Evolutionary conservation across 176 grass and related monocot genomes (phyloP).

Genomic region (Raddia guianensis): DNA sequence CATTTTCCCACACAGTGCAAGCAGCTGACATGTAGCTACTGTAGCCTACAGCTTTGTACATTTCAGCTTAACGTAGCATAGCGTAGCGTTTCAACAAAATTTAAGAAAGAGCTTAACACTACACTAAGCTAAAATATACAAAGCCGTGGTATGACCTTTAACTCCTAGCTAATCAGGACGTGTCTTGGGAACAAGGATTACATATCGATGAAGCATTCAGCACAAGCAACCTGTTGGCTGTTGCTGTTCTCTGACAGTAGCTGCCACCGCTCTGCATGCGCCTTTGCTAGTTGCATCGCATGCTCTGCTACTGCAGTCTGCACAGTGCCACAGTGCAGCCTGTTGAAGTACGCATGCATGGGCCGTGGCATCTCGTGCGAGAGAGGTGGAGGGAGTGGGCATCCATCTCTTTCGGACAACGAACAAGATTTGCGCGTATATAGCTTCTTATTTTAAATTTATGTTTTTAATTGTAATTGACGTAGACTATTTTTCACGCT

Average conservation of each 20-base stretch:
- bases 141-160: neutral
- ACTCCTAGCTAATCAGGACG: neutral
- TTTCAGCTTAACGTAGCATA: too few relatives aligned
- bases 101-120: too few relatives aligned
- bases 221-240: neutral
- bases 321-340: neutral
- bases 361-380: neutral
- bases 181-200: neutral
- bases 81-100: too few relatives aligned
- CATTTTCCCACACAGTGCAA: neutral
- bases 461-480: too few relatives aligned
- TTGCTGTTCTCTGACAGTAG: neutral
- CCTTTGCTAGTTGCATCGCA: too few relatives aligned
- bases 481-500: too few relatives aligned
- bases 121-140: too few relatives aligned
- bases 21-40: too few relatives aligned
- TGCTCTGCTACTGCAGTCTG: too few relatives aligned
- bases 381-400: neutral
- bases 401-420: neutral
- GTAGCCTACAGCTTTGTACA: too few relatives aligned
- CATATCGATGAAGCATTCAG: neutral
- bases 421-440: neutral
- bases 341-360: neutral
- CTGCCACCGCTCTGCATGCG: too few relatives aligned
- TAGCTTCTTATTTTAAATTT: too few relatives aligned